These are phyloP conservation scores for Peronospora belbahrii DNA, from an alignment of 352 stramenopile species.

Conservation along the genomic window DNA sequence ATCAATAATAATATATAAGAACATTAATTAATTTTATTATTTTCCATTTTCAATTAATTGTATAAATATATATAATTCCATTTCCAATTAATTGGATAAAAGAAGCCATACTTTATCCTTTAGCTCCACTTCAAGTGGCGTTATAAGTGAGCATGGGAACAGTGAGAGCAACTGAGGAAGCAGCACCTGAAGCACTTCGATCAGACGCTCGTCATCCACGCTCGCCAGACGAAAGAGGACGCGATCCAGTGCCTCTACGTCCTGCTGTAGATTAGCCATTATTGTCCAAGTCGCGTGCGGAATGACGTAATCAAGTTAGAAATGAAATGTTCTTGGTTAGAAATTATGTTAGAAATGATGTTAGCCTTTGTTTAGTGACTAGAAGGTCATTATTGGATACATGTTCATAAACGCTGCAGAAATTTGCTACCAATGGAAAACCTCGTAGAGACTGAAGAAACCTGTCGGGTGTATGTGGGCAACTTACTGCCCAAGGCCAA, in stretches of 20 bases:
- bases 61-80: neutral
- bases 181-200: constrained; percentile 51
- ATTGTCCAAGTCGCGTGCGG: neutral
- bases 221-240: constrained; percentile 74
- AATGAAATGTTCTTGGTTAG: too few relatives aligned
- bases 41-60: neutral
- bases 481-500: constrained; percentile 68
- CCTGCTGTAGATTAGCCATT: constrained; percentile 27
- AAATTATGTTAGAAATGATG: too few relatives aligned
- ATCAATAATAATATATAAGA: neutral
- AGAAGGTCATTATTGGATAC: neutral
- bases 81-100: neutral
- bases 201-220: constrained; percentile 53
- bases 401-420: neutral
- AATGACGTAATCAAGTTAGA: too few relatives aligned
- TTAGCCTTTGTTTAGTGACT: neutral
- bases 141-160: constrained; percentile 36
- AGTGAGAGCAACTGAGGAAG: constrained; percentile 60
- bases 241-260: constrained; percentile 63
- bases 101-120: constrained; percentile 50
- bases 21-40: too few relatives aligned
- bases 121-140: constrained; percentile 38
- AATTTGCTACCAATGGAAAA: neutral
- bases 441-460: constrained; percentile 10
- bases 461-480: constrained; percentile 63